Evolutionary conservation across 257 asterid genomes (phyloP).

Genomic region (Voacanga thouarsii): DNA sequence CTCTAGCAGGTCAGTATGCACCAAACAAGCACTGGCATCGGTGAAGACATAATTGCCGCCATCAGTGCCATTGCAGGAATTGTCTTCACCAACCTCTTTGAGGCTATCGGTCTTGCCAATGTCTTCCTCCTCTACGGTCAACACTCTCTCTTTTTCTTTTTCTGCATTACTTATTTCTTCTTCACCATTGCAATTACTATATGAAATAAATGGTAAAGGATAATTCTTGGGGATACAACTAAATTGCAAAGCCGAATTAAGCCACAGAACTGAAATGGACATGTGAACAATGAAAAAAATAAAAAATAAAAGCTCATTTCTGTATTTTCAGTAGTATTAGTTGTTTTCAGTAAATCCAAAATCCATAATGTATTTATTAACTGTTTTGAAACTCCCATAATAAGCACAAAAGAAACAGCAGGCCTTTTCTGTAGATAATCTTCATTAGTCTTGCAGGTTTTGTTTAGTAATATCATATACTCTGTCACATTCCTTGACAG

Average conservation of each 20-base stretch:
- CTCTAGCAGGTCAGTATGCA: background rate
- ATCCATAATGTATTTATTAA: background rate
- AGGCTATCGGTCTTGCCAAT: background rate
- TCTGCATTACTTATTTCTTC: background rate
- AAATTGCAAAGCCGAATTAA: background rate
- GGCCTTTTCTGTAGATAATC: background rate
- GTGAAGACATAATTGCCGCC: background rate
- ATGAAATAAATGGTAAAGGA: constrained; percentile 5
- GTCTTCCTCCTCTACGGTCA: background rate
- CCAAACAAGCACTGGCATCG: background rate
- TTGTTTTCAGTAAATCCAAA: background rate
- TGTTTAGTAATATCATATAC: background rate
- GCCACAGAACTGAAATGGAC: background rate
- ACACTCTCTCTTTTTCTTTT: background rate
- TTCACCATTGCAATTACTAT: background rate
- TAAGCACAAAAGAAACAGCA: background rate
- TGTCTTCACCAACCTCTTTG: background rate
- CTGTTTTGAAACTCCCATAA: background rate
- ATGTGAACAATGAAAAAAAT: too few relatives aligned
- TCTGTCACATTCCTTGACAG: background rate
- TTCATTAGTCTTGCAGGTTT: background rate
- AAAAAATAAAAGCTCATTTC: too few relatives aligned
- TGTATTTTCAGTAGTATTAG: background rate
- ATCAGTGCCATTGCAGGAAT: background rate
- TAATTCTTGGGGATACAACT: background rate